Percentiles rank a stretch among this genome's conserved stretches.
These are phyloP conservation scores for Talaromyces sp. DNA, from an alignment of 2,329 filamentous ascomycete species.

Conservation along the genomic window DNA sequence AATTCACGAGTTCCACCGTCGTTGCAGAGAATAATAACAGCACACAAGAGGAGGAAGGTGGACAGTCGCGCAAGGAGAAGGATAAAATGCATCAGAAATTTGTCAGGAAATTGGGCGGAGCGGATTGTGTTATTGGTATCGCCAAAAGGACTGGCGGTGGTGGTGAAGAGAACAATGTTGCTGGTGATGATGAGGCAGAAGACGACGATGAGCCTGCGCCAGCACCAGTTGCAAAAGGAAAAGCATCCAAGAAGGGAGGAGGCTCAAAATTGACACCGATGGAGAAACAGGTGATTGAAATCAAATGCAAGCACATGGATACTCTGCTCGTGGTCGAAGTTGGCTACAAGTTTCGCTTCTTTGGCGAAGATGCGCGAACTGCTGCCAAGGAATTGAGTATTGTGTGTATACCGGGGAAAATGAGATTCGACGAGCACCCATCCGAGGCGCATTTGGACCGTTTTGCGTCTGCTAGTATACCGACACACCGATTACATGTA, in stretches of 20 bases:
- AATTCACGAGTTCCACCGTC: slow-evolving; percentile 51
- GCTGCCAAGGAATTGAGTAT: slow-evolving; percentile 90
- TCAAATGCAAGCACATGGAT: slow-evolving; percentile 87
- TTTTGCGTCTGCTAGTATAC: slow-evolving; percentile 94
- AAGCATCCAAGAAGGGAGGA: slow-evolving; percentile 62
- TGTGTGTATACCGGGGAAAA: slow-evolving; percentile 93
- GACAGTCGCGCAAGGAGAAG: slow-evolving; percentile 54
- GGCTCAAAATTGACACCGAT: slow-evolving; percentile 87
- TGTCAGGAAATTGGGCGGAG: slow-evolving; percentile 81
- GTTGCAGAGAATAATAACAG: slow-evolving; percentile 34
- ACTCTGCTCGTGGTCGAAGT: slow-evolving; percentile 90
- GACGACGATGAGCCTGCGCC: slow-evolving; percentile 47
- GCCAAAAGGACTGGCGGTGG: slow-evolving; percentile 53
- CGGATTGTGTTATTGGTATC: slow-evolving; percentile 71
- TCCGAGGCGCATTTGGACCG: slow-evolving; percentile 88
- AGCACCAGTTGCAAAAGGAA: slow-evolving; percentile 43
- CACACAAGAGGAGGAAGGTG: slow-evolving; percentile 40
- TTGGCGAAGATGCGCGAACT: slow-evolving; percentile 86
- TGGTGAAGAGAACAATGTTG: slow-evolving; percentile 49
- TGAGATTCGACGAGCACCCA: slow-evolving; percentile 87
- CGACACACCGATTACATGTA: slow-evolving; percentile 83
- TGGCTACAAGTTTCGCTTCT: slow-evolving; percentile 96
- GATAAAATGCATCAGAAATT: slow-evolving; percentile 77
- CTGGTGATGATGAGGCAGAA: slow-evolving; percentile 56
- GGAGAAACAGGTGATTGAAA: slow-evolving; percentile 88